Evolutionary conservation across 2,329 filamentous ascomycete genomes (phyloP).

Genomic region (Aspergillus sp.): DNA sequence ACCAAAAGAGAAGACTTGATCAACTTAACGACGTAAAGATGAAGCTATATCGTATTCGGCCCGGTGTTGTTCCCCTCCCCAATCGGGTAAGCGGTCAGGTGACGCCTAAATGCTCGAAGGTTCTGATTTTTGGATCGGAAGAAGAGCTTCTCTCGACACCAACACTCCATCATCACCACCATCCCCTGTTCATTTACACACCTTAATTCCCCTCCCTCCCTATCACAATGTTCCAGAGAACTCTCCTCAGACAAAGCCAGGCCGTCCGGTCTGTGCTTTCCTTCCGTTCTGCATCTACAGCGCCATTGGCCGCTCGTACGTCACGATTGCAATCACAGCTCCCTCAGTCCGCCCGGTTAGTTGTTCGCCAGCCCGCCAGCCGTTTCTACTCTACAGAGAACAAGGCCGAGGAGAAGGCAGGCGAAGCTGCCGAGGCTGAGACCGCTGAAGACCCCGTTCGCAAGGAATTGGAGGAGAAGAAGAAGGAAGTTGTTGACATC

Average conservation of each 20-base stretch:
- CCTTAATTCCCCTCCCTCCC: background rate
- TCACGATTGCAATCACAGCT: constrained; percentile 29
- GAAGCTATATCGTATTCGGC: too few relatives aligned
- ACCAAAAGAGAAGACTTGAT: too few relatives aligned
- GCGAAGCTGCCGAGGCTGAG: constrained; percentile 36
- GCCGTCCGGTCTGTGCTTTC: constrained; percentile 31
- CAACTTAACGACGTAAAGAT: too few relatives aligned
- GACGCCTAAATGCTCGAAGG: too few relatives aligned
- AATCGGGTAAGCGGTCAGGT: background rate
- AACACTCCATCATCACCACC: background rate
- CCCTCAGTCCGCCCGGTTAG: constrained; percentile 21
- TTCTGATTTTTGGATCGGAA: too few relatives aligned
- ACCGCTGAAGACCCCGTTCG: constrained; percentile 46
- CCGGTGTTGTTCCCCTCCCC: background rate
- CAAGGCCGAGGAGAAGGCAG: constrained; percentile 30
- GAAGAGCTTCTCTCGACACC: background rate
- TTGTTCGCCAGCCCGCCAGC: constrained; percentile 27
- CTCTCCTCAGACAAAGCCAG: constrained; percentile 38
- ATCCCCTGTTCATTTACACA: constrained; percentile 1
- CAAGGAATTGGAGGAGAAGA: constrained; percentile 67
- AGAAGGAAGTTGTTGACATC: constrained; percentile 70
- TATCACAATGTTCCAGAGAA: constrained; percentile 38
- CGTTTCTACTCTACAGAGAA: constrained; percentile 43
- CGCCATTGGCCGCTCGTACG: constrained; percentile 28
- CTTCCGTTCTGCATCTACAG: constrained; percentile 27